Percentiles rank a stretch among this genome's conserved stretches.
These are phyloP conservation scores for Russula vinacea DNA, from an alignment of 768 basidiomycete genomes.

Conservation along the genomic window DNA sequence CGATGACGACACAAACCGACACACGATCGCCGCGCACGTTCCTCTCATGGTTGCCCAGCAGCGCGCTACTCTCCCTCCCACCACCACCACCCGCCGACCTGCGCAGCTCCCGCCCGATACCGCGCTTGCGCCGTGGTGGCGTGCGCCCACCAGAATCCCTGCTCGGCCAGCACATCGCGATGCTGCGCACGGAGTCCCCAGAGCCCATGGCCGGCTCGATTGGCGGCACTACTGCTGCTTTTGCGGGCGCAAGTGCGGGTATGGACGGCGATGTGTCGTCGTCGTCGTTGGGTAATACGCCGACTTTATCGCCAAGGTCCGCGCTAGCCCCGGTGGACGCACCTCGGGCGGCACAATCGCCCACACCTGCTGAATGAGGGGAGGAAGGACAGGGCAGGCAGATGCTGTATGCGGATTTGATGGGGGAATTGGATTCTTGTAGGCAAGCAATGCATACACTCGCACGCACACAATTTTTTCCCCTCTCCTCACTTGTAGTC, in stretches of 20 bases:
- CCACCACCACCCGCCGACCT: constrained; percentile 16
- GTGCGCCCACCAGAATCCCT: constrained; percentile 62
- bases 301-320: neutral
- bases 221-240: neutral
- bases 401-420: neutral
- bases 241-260: neutral
- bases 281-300: neutral
- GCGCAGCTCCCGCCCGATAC: constrained; percentile 34
- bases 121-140: constrained; percentile 65
- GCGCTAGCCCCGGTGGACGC: neutral
- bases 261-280: neutral
- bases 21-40: constrained; percentile 16
- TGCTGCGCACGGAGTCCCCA: constrained; percentile 13
- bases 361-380: neutral
- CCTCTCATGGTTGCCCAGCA: constrained; percentile 24
- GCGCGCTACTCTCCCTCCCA: constrained; percentile 10
- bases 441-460: neutral
- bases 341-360: neutral
- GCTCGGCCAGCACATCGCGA: constrained; percentile 38
- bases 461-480: neutral
- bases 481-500: neutral
- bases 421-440: constrained; percentile 1
- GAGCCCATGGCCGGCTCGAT: constrained; percentile 10
- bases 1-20: neutral
- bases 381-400: neutral